Percentiles rank a stretch among this genome's conserved stretches.
Conservation (phyloP, 106 monocot genomes). For the Acorus gramineus region DNA sequence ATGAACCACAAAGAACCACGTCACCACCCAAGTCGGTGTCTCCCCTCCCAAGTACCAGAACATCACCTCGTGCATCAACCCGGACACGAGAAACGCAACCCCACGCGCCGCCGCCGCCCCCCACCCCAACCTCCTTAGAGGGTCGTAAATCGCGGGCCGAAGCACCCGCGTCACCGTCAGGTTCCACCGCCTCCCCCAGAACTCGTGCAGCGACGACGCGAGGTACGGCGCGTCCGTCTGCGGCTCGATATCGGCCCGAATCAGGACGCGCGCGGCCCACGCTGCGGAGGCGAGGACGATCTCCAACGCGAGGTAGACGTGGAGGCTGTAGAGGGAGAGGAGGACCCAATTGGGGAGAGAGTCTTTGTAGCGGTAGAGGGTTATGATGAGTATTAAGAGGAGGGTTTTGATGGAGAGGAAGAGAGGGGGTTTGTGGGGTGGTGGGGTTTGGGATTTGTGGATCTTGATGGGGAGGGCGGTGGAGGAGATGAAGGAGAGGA, state of each 20-base stretch:
- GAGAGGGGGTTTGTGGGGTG: background rate
- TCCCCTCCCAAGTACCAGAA: conserved; percentile 11
- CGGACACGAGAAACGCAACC: conserved; percentile 11
- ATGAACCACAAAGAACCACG: conserved; percentile 15
- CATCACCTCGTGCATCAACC: conserved; percentile 21
- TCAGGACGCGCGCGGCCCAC: no score
- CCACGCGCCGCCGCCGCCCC: conserved; percentile 2
- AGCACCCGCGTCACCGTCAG: conserved; percentile 15
- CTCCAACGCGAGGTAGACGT: no score
- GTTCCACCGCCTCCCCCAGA: conserved; percentile 28
- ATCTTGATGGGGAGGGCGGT: background rate
- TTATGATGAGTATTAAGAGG: no score
- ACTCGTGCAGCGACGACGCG: conserved; percentile 18
- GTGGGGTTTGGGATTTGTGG: background rate
- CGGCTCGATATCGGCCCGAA: conserved; percentile 6
- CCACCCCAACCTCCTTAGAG: background rate
- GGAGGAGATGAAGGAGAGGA: no score
- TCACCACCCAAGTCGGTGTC: conserved; percentile 13
- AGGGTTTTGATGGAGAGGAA: no score
- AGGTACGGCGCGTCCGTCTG: conserved; percentile 13
- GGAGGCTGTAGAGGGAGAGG: background rate
- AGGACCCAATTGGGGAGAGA: no score
- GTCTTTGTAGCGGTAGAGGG: no score
- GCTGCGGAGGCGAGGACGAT: no score
- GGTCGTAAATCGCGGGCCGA: conserved; percentile 12